Base-by-base conservation (phyloP, 331 rosid genomes). In the Prunus yedoensis region DNA sequence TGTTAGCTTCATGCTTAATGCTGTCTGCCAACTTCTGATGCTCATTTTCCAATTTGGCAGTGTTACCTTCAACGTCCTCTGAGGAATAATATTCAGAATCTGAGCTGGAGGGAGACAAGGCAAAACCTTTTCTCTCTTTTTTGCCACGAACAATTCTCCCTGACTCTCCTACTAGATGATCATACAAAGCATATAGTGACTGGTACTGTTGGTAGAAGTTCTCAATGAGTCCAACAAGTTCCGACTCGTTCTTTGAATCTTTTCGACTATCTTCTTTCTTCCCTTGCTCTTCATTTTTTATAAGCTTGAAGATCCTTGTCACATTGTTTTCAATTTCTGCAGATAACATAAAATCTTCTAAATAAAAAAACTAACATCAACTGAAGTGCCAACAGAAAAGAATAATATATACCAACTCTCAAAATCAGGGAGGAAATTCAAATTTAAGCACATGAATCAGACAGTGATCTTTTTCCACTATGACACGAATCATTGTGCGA, bases 61-160 rank as follows among this genome's bases (percentile, higher is more conserved):
- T 67, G 51, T 25, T 73, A 28, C 8, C 38, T 21, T 86, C 90
- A 27, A 43, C 27, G 67, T 89, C 93, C 51, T 93, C 94, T 0
- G 98, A 86, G 45, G 93, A 89, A 72, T 76, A 89, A 61, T 90
- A 86, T 18, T 89, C 94, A 0, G 87, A 81, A 7, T 90, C 94
- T 12, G 92, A 90, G 74, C 91, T 73, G 49, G 85, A 74, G 53
- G 88, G 78, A 75, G 88, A 83, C 16, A 66, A 12, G 54, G 80
- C 56, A 14, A 75, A 73, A 68, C 68, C 69, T n/a, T 61, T 75
- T 23, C 63, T 70, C 32, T 67, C 80, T 18, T 17, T 46, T 51
- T 70, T 41, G 60, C 66, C 77, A 13, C 74, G 80, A 62, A 59
- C 56, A 15, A 67, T 18, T 78, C 67, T 85, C 43, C 62, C 73